Evolutionary conservation across 352 stramenopile genomes (phyloP).

Genomic region (Pythium myriotylum): DNA sequence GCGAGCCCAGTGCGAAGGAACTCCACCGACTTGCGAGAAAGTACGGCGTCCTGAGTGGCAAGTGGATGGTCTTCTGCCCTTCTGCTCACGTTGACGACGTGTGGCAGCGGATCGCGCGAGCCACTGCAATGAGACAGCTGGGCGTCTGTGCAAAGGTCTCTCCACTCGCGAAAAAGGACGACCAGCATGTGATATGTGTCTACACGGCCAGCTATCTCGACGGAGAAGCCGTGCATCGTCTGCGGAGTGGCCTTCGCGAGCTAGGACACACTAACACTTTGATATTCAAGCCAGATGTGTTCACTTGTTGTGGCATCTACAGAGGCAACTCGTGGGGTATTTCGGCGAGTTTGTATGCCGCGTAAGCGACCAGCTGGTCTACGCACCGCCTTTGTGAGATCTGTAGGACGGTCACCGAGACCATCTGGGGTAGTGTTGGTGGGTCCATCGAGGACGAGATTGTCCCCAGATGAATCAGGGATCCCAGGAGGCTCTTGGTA

Average conservation of each 20-base stretch:
- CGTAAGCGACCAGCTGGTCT: not conserved
- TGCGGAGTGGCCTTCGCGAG: slow-evolving; percentile 5
- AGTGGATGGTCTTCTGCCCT: slow-evolving; percentile 21
- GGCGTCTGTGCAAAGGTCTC: slow-evolving; percentile 15
- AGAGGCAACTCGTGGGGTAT: slow-evolving; percentile 16
- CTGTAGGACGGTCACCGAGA: no score
- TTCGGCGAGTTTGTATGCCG: not conserved
- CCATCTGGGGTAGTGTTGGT: no score
- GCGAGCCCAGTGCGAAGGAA: not conserved
- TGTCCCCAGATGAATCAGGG: no score
- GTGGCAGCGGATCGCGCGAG: slow-evolving; percentile 1
- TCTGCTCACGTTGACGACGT: not conserved
- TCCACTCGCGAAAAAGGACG: not conserved
- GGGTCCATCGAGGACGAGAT: slow-evolving; percentile 16
- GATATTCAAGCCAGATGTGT: slow-evolving; percentile 16
- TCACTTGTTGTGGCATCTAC: slow-evolving; percentile 16
- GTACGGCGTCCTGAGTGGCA: slow-evolving; percentile 14
- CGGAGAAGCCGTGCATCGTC: not conserved
- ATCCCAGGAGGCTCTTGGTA: no score
- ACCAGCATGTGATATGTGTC: slow-evolving; percentile 17
- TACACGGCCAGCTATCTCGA: slow-evolving; percentile 11
- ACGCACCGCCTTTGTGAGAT: no score
- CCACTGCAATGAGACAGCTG: not conserved
- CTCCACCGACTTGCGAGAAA: slow-evolving; percentile 3
- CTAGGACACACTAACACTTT: slow-evolving; percentile 4